Evolutionary conservation across 805 yeast genomes (phyloP).

Genomic region (Wickerhamiella brachini): DNA sequence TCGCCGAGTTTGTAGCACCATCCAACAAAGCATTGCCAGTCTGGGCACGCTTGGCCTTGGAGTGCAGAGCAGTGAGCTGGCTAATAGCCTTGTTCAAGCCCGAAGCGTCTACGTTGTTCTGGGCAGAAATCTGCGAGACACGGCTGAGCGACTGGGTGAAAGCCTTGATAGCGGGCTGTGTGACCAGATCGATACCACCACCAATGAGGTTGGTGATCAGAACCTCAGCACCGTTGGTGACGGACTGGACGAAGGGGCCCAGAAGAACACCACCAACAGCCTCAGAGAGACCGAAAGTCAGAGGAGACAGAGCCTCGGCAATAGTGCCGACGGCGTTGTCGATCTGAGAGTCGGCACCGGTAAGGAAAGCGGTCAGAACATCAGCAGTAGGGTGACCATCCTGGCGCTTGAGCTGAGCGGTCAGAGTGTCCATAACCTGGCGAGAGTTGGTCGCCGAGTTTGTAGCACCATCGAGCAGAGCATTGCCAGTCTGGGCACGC

Average conservation of each 20-base stretch:
- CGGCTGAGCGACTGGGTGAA: slow-evolving; percentile 1
- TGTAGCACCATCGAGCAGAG: slow-evolving; percentile 7
- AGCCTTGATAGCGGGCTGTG: slow-evolving; percentile 2
- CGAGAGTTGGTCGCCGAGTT: slow-evolving; percentile 14
- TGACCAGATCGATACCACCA: slow-evolving; percentile 9
- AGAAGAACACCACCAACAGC: slow-evolving; percentile 3
- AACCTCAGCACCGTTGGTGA: slow-evolving; percentile 17
- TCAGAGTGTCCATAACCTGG: slow-evolving; percentile 15
- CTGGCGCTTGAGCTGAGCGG: slow-evolving; percentile 8
- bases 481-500: slow-evolving; percentile 2
- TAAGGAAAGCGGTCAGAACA: slow-evolving; percentile 15
- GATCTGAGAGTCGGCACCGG: slow-evolving; percentile 24
- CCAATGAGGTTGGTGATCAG: slow-evolving; percentile 8
- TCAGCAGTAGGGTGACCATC: slow-evolving; percentile 18
- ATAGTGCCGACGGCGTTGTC: slow-evolving; percentile 20
- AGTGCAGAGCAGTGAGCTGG: not conserved
- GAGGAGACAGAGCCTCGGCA: slow-evolving; percentile 5
- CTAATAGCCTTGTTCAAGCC: slow-evolving; percentile 1
- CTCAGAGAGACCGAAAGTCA: slow-evolving; percentile 4
- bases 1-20: slow-evolving; percentile 12
- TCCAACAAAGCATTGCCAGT: not conserved
- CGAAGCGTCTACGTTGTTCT: slow-evolving; percentile 3
- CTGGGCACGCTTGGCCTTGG: not conserved
- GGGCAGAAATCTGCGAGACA: not conserved
- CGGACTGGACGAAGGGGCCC: slow-evolving; percentile 17